Evolutionary conservation across 2,329 filamentous ascomycete genomes (phyloP), one percentile per base, ranked within the genome.

Genomic region (Cercospora citrullina): DNA sequence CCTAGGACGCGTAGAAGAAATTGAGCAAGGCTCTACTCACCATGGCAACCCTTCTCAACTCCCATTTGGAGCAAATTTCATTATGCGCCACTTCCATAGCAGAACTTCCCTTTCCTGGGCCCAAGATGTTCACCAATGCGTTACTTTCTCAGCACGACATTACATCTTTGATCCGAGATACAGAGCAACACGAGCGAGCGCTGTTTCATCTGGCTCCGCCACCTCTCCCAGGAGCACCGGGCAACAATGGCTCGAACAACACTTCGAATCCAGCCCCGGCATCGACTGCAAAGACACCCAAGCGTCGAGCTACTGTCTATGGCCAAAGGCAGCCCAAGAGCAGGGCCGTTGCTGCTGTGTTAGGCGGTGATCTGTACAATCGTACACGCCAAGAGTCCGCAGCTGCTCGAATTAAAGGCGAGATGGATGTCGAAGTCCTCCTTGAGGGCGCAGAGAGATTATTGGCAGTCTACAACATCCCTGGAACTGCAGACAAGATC

Each of bases 111-210:
- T 98, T 98, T 75, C 92, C 92, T 48, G 88, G 88, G 1, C 92
- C 94, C n/a, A 96, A 92, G 76, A 93, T 95, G 76, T 99, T 98
- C 82, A 95, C 94, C 73, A 97, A 96, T 79, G 93, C 95, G 36
- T 86, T 99, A 45, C 89, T 98, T 60, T 89, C 90, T 66, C 67
- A 72, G 61, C 90, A 94, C 79, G 95, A 99, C 79, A 98, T 99
- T 74, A 98, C 95, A 4, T 88, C 92, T 12, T 84, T 99, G 59
- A 97, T 99, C 76, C 91, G 95, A 69, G 95, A 99, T 79, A 97
- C 94, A 3, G 95, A 99, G 80, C 83, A 91, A 23, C 94, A 98
- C 81, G 95, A 99, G 80, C 91, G 94, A 75, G 94, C 94, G 6
- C 88, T 99, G 18, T 99, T 98, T 83, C 96, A 94, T 42, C 90